These are phyloP conservation scores for Solanum chacoense DNA, from an alignment of 305 asterid genomes.

Conservation along the genomic window DNA sequence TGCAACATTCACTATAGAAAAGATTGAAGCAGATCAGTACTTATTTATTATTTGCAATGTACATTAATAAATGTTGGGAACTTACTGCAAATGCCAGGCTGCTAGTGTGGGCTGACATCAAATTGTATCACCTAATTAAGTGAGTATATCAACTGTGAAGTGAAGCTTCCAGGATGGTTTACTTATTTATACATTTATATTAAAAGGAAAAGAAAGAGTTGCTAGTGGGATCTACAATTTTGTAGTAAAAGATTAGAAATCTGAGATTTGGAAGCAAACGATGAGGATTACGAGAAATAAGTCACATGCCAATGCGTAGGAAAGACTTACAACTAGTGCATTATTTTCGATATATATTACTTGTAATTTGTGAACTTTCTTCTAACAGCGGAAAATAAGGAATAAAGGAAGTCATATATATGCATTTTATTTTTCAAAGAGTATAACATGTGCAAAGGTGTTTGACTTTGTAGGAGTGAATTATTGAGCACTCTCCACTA, in stretches of 20 bases:
- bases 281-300: conserved; percentile 23
- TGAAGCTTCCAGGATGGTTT: conserved; percentile 13
- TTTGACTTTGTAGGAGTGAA: neutral
- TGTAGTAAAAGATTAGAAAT: neutral
- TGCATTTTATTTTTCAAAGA: neutral
- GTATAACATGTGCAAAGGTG: neutral
- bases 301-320: conserved; percentile 44
- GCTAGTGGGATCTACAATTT: neutral
- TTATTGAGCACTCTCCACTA: neutral
- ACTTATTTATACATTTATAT: neutral
- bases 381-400: neutral
- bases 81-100: neutral
- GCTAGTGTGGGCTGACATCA: neutral
- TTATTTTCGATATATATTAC: neutral
- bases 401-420: neutral
- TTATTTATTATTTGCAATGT: neutral
- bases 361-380: neutral
- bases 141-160: neutral
- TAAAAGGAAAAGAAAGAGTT: neutral
- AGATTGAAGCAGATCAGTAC: neutral
- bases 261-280: neutral
- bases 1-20: neutral
- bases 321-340: conserved; percentile 1
- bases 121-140: neutral
- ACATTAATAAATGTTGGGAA: neutral